These are phyloP conservation scores for Cucumis hystrix DNA, from an alignment of 306 rosid species.

Conservation along the genomic window DNA sequence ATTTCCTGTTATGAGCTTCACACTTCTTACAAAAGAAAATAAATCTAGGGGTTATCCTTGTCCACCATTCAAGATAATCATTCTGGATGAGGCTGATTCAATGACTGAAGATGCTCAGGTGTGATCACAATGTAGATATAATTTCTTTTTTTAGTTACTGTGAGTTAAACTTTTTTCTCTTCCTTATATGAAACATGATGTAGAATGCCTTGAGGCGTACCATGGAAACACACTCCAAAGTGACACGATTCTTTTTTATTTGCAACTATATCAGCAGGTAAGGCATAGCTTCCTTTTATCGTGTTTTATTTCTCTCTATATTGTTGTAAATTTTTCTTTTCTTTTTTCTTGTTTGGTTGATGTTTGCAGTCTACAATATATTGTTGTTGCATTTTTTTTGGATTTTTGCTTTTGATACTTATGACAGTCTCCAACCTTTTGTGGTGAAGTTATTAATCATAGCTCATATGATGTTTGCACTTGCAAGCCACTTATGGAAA, in stretches of 20 bases:
- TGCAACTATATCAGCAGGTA: constrained; percentile 97
- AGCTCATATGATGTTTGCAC: background rate
- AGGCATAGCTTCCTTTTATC: background rate
- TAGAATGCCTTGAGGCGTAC: constrained; percentile 95
- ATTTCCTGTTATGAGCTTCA: background rate
- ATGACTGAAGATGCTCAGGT: constrained; percentile 99
- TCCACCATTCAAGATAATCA: constrained; percentile 83
- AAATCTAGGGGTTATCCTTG: constrained; percentile 65
- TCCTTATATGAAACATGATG: constrained; percentile 5
- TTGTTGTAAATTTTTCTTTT: background rate
- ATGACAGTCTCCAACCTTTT: background rate
- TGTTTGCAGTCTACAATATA: background rate
- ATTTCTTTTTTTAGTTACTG: background rate
- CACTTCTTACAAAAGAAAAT: background rate
- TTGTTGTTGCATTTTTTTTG: background rate
- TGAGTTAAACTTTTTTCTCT: background rate
- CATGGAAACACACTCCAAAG: constrained; percentile 91
- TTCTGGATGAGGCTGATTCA: constrained; percentile 94
- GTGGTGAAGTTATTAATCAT: background rate
- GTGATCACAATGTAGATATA: constrained; percentile 7
- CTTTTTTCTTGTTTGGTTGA: background rate
- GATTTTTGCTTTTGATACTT: background rate
- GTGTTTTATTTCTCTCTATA: background rate
- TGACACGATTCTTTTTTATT: constrained; percentile 84
- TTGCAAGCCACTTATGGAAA: background rate